A percentile compares a stretch with the other conserved stretches of the same genome.
These are phyloP conservation scores for Penicillium cosmopolitanum DNA, from an alignment of 495 filamentous ascomycete genomes.

Conservation along the genomic window DNA sequence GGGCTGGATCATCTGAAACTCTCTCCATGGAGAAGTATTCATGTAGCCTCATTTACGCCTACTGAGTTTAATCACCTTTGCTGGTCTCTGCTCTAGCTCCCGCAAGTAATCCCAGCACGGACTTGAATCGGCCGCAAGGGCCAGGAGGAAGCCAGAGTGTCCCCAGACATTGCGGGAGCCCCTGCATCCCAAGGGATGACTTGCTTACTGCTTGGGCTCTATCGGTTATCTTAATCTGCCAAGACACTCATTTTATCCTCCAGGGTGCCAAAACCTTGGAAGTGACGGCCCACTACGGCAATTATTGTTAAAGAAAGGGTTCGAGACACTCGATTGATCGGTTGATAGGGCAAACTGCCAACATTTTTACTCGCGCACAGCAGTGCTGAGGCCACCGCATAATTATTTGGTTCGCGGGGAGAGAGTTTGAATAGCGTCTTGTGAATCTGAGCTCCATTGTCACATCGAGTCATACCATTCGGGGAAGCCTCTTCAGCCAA, in stretches of 20 bases:
- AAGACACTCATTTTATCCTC: conserved; percentile 8
- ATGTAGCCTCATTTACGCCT: not conserved
- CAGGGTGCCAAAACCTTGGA: not conserved
- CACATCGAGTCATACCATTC: conserved; percentile 28
- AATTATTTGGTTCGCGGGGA: not conserved
- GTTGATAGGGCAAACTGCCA: not conserved
- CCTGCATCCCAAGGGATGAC: conserved; percentile 33
- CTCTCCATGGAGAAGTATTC: not conserved
- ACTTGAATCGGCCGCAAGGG: conserved; percentile 26
- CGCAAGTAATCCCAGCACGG: conserved; percentile 17
- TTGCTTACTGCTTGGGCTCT: conserved; percentile 10
- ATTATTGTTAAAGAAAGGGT: conserved; percentile 2
- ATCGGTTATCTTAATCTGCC: conserved; percentile 15
- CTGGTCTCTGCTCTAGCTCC: not conserved
- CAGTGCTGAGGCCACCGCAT: not conserved
- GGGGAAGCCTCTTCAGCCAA: conserved; percentile 14
- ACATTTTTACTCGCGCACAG: not conserved
- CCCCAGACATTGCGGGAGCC: conserved; percentile 20
- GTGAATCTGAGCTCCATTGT: conserved; percentile 19
- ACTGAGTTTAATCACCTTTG: not conserved
- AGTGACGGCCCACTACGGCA: conserved; percentile 1
- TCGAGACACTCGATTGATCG: not conserved
- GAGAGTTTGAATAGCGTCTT: conserved; percentile 24
- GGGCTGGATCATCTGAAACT: not conserved
- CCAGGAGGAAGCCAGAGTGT: conserved; percentile 5